Evolutionary conservation across 495 filamentous ascomycete species (phyloP).

Genomic region (Penicillium argentinense): DNA sequence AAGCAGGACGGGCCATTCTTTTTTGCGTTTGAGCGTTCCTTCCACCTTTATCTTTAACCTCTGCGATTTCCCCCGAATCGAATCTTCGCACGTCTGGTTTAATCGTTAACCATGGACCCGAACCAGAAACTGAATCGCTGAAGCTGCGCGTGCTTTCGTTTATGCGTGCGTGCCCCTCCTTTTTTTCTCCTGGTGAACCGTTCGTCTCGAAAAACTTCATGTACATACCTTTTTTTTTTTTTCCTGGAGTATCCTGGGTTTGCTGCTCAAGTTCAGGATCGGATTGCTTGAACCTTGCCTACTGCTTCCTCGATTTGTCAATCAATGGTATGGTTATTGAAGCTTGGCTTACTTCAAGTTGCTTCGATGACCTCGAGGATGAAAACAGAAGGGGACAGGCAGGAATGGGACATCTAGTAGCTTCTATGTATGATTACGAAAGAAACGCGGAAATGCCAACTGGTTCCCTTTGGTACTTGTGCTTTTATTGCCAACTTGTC

Average conservation of each 20-base stretch:
- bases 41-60: neutral
- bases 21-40: constrained; percentile 29
- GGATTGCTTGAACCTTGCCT: constrained; percentile 12
- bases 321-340: neutral
- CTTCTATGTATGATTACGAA: constrained; percentile 49
- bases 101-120: too few species aligned
- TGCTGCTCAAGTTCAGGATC: constrained; percentile 7
- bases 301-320: neutral
- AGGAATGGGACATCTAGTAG: constrained; percentile 18
- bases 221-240: constrained; percentile 7
- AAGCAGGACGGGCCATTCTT: too few species aligned
- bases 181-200: neutral
- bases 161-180: neutral
- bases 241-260: constrained; percentile 8
- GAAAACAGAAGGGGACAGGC: constrained; percentile 17
- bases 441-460: constrained; percentile 42
- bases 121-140: too few species aligned
- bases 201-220: too few species aligned
- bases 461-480: constrained; percentile 14
- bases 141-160: too few species aligned
- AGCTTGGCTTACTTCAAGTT: neutral
- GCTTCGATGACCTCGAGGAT: constrained; percentile 9
- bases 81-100: neutral
- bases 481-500: too few species aligned
- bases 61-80: too few species aligned